Evolutionary conservation across 2,329 filamentous ascomycete genomes (phyloP).

Genomic region (Botrytis squamosa): DNA sequence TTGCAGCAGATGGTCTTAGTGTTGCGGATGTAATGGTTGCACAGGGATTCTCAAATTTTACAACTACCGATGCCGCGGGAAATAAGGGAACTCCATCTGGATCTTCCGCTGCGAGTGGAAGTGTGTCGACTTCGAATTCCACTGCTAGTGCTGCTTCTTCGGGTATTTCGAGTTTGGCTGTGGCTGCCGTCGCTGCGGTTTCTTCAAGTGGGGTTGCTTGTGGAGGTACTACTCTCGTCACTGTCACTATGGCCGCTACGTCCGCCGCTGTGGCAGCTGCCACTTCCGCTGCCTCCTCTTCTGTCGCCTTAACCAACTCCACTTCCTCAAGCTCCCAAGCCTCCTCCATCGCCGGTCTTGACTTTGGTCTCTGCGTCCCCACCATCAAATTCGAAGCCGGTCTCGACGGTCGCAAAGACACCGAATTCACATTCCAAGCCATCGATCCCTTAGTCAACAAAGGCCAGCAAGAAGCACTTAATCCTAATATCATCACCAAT

Average conservation of each 20-base stretch:
- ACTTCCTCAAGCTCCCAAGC: slow-evolving; percentile 28
- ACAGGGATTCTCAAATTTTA: slow-evolving; percentile 64
- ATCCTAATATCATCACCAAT: slow-evolving; percentile 73
- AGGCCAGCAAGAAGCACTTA: slow-evolving; percentile 65
- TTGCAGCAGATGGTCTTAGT: slow-evolving; percentile 59
- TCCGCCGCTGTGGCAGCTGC: not conserved
- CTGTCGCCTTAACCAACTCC: slow-evolving; percentile 6
- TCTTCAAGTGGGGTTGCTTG: slow-evolving; percentile 23
- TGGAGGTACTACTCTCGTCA: slow-evolving; percentile 29
- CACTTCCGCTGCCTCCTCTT: not conserved
- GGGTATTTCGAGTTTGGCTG: slow-evolving; percentile 20
- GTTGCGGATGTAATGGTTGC: slow-evolving; percentile 63
- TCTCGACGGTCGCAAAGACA: slow-evolving; percentile 49
- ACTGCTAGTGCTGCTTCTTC: not conserved
- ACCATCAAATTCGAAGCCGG: slow-evolving; percentile 58
- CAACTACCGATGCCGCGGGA: slow-evolving; percentile 41
- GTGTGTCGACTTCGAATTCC: slow-evolving; percentile 5
- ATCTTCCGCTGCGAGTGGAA: slow-evolving; percentile 15
- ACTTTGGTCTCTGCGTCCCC: slow-evolving; percentile 51
- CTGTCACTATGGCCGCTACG: slow-evolving; percentile 14
- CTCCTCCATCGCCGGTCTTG: slow-evolving; percentile 41
- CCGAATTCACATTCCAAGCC: slow-evolving; percentile 67
- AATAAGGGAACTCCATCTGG: slow-evolving; percentile 40
- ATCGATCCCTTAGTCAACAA: slow-evolving; percentile 59
- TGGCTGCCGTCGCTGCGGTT: slow-evolving; percentile 21